Conservation (phyloP, 108 stramenopile genomes). For the Conticribra weissflogii region DNA sequence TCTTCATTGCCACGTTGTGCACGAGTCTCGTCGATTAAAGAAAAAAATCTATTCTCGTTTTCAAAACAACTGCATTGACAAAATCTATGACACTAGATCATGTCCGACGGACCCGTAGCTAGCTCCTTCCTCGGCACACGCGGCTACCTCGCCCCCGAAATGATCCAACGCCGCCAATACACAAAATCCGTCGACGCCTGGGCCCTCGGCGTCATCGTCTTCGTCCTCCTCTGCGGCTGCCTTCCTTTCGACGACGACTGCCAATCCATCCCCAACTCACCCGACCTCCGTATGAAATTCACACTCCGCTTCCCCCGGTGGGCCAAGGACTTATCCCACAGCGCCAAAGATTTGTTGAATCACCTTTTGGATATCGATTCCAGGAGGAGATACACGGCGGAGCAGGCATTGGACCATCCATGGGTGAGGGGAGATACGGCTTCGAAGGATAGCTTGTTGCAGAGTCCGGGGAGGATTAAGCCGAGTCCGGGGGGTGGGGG, state of each 20-base stretch:
- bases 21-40: no score
- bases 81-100: conserved; percentile 49
- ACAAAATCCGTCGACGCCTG: conserved; percentile 89
- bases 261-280: conserved; percentile 73
- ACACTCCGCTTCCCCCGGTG: conserved; percentile 93
- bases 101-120: conserved; percentile 78
- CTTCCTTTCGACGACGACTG: conserved; percentile 98
- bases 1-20: conserved; percentile 20
- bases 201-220: conserved; percentile 93
- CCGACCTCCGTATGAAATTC: conserved; percentile 79
- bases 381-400: conserved; percentile 86
- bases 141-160: conserved; percentile 97
- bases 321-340: conserved; percentile 89
- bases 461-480: conserved; percentile 80
- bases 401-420: conserved; percentile 93
- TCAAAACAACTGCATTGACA: no score
- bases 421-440: conserved; percentile 92
- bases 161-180: conserved; percentile 92
- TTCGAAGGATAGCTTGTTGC: conserved; percentile 69
- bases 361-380: conserved; percentile 92
- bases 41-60: no score
- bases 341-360: conserved; percentile 92
- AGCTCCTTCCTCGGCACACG: conserved; percentile 92
- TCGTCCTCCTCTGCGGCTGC: conserved; percentile 94
- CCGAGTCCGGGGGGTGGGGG: conserved; percentile 56